phyloP scores from a whole-genome alignment of 2,329 filamentous ascomycete species.

The Ceratocystis huliohia region DNA sequence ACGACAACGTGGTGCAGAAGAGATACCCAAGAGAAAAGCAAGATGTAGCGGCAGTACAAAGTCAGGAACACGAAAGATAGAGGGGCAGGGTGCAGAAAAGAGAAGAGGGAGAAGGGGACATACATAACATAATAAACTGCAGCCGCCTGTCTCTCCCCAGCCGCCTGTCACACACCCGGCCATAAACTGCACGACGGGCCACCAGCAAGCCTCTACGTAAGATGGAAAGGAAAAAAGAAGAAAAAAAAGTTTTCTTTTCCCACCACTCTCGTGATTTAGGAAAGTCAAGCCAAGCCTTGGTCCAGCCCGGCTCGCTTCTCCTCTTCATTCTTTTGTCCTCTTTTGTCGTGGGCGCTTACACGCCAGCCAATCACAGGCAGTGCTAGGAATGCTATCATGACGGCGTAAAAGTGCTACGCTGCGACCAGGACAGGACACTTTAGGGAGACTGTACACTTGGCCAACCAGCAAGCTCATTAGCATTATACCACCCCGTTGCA shows the following conservation, averaged over 20 bases:
- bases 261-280: background rate
- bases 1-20: background rate
- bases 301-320: background rate
- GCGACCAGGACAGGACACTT: no score
- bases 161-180: background rate
- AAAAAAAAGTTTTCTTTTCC: background rate
- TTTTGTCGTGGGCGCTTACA: conserved; percentile 19
- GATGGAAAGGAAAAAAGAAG: background rate
- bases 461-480: no score
- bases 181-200: no score
- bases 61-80: background rate
- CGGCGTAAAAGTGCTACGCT: background rate
- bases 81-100: background rate
- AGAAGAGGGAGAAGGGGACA: background rate
- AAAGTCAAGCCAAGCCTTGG: background rate
- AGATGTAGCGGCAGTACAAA: background rate
- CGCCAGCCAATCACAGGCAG: conserved; percentile 15
- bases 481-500: no score
- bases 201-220: background rate
- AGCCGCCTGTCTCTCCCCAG: background rate
- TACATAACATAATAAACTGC: background rate
- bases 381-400: background rate
- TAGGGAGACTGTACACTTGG: no score
- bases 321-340: background rate
- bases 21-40: background rate